Conservation (phyloP, 768 basidiomycete species). For the Heimioporus sp. region DNA sequence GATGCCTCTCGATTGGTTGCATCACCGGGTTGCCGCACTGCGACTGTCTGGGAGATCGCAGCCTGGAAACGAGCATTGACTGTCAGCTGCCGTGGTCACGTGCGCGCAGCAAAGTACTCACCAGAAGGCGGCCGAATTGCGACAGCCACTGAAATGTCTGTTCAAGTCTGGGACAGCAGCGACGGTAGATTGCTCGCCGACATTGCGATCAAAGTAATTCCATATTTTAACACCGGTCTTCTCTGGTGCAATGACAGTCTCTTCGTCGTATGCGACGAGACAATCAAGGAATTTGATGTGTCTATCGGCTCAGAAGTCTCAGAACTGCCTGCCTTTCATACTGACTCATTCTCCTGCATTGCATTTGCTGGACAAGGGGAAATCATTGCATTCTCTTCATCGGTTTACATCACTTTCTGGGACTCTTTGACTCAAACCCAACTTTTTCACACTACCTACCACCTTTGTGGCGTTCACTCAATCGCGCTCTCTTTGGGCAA, state of each 20-base stretch:
- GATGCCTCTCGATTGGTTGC: no score
- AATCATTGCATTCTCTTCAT: no score
- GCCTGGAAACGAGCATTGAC: no score
- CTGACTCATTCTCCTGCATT: neutral
- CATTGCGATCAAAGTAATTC: neutral
- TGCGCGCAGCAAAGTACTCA: no score
- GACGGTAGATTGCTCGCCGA: neutral
- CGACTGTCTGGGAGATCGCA: neutral
- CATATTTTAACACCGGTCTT: neutral
- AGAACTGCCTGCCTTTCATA: neutral
- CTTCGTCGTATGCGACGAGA: neutral
- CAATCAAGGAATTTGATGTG: neutral
- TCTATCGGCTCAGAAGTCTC: neutral
- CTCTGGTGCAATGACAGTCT: slow-evolving; percentile 3
- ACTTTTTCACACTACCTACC: no score
- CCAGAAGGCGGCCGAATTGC: neutral
- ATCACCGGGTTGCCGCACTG: neutral
- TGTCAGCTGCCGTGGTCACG: no score
- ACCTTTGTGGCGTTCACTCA: no score
- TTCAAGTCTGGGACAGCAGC: neutral
- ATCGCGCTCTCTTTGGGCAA: no score
- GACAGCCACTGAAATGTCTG: neutral
- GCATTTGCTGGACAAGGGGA: neutral
- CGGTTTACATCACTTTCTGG: slow-evolving; percentile 1
- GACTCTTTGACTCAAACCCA: neutral